Conservation (phyloP, 306 rosid species). For the Cucurbita maxima region DNA sequence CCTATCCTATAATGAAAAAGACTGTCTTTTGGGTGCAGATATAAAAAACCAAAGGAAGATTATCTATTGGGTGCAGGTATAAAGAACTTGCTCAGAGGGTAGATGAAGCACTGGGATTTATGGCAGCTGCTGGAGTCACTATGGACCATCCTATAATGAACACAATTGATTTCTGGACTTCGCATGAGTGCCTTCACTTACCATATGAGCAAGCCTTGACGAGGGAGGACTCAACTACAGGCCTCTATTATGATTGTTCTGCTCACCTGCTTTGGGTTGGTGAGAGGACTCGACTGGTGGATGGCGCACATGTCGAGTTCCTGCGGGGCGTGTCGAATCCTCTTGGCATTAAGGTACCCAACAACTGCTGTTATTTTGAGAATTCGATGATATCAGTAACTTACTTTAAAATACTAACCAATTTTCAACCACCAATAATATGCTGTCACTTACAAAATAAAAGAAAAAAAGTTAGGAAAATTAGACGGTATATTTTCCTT, state of each 20-base stretch:
- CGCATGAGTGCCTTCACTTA: slow-evolving; percentile 35
- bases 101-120: slow-evolving; percentile 34
- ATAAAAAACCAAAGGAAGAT: slow-evolving; percentile 2
- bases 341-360: slow-evolving; percentile 29
- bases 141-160: slow-evolving; percentile 25
- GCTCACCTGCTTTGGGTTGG: slow-evolving; percentile 41
- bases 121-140: slow-evolving; percentile 29
- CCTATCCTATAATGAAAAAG: neutral
- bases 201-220: slow-evolving; percentile 32
- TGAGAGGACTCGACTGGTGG: slow-evolving; percentile 35
- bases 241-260: slow-evolving; percentile 27
- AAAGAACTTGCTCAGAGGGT: slow-evolving; percentile 28
- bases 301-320: slow-evolving; percentile 34
- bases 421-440: neutral
- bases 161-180: slow-evolving; percentile 31
- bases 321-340: slow-evolving; percentile 36
- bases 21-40: slow-evolving; percentile 10
- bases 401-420: neutral
- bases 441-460: no score
- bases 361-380: neutral
- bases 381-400: neutral
- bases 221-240: slow-evolving; percentile 30
- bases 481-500: neutral
- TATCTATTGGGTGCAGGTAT: slow-evolving; percentile 11
- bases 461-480: neutral